Conservation (phyloP, 331 rosid species). For the Quercus phellos region DNA sequence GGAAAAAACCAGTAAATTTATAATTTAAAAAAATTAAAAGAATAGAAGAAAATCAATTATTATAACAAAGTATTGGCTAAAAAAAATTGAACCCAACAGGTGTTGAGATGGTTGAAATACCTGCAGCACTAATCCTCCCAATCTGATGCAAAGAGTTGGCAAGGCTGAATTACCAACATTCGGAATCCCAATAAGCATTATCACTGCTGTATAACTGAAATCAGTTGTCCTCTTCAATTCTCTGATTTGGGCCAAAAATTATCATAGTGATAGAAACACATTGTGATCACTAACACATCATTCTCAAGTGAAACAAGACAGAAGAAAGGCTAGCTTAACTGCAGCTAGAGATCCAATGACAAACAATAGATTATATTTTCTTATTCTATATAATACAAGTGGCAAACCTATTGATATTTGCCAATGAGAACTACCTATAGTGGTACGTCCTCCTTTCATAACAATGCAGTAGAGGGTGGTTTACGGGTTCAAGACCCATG, state of each 20-base stretch:
- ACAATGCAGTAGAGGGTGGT: neutral
- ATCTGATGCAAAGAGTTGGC: constrained; percentile 79
- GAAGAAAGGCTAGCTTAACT: neutral
- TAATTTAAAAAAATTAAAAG: neutral
- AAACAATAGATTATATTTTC: neutral
- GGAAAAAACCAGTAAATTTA: neutral
- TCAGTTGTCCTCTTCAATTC: constrained; percentile 42
- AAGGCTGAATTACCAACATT: constrained; percentile 93
- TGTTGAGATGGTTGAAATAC: constrained; percentile 30
- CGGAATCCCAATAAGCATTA: constrained; percentile 77
- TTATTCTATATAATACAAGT: neutral
- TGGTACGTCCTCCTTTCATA: neutral
- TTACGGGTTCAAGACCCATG: too few relatives aligned
- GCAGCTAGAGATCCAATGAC: neutral
- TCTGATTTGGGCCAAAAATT: constrained; percentile 37
- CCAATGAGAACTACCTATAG: neutral
- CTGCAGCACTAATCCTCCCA: constrained; percentile 89
- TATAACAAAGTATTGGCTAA: neutral
- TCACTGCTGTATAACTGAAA: constrained; percentile 49
- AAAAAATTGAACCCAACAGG: neutral
- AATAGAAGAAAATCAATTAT: neutral
- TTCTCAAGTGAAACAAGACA: constrained; percentile 3
- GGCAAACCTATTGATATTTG: neutral
- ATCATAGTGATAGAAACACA: neutral
- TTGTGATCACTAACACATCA: neutral